Evolutionary conservation across 345 rosid species (phyloP), one percentile per base, ranked within the genome.

Genomic region (Acer negundo): DNA sequence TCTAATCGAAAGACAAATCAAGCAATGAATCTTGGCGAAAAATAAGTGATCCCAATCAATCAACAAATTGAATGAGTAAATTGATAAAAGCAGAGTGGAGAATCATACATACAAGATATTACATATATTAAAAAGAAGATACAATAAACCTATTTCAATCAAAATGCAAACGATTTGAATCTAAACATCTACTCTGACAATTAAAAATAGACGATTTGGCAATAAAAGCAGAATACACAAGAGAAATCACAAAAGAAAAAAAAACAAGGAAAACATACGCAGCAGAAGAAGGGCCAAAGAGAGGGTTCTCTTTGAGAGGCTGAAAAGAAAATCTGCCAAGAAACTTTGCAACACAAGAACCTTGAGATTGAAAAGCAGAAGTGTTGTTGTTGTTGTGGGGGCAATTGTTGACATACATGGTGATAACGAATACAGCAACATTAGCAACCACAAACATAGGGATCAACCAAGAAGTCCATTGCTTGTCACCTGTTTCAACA

Each of bases 381-480:
- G 5, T 31, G 19, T 88, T 80, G 10, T 6, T 23, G 70, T 83
- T 74, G 26, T 90, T 87, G 83, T 77, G 87, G 67, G 98, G 98
- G 82, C 99, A 97, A 69, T 97, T 87, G 82, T 97, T 97, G 80
- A 90, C 80, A 82, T 87, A 91, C 99, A 97, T 97, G 75, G 83
- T 84, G 35, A 83, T 86, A 20, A 93, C 51, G 73, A 97, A 97
- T 10, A 91, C 88, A 31, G 86, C 89, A 69, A 91, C 84, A 76
- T 93, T 94, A 11, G 87, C 97, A 59, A 89, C 89, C 19, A 97
- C 93, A 78, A 94, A 85, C 83, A 84, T 74, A 4, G 97, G 98
- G 74, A 97, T 85, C 70, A 97, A 82, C 99, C 99, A 97, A 4
- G 97, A 90, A 17, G 92, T 93, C 99, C 99, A 94, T 49, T 87